Evolutionary conservation across 768 basidiomycete species (phyloP).

Genomic region (Suillus clintonianus): DNA sequence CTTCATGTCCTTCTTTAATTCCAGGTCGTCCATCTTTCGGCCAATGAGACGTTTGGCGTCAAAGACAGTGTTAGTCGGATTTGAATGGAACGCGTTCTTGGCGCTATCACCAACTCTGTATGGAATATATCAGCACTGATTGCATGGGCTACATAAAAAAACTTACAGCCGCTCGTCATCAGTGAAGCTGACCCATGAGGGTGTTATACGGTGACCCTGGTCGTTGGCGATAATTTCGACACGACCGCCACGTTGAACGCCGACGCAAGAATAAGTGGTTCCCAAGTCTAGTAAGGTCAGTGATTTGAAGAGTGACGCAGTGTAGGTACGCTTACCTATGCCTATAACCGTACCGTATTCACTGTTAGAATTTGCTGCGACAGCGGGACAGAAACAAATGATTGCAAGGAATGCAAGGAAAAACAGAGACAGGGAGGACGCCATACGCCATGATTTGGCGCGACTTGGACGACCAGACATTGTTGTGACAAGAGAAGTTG

Average conservation of each 20-base stretch:
- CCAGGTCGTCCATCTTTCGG: slow-evolving; percentile 78
- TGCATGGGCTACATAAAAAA: not conserved
- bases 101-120: slow-evolving; percentile 85
- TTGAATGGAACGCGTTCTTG: slow-evolving; percentile 92
- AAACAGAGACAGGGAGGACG: slow-evolving; percentile 60
- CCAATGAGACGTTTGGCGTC: slow-evolving; percentile 97
- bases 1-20: slow-evolving; percentile 81
- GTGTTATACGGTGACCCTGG: slow-evolving; percentile 87
- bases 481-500: not conserved
- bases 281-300: slow-evolving; percentile 67
- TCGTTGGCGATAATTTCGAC: slow-evolving; percentile 92
- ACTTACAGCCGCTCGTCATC: slow-evolving; percentile 72
- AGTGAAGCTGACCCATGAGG: slow-evolving; percentile 82
- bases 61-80: slow-evolving; percentile 93
- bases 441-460: slow-evolving; percentile 54
- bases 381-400: slow-evolving; percentile 68
- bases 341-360: slow-evolving; percentile 94
- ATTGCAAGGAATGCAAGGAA: slow-evolving; percentile 70
- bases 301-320: not conserved
- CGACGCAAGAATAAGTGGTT: slow-evolving; percentile 97
- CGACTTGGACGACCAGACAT: slow-evolving; percentile 48
- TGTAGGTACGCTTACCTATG: slow-evolving; percentile 61
- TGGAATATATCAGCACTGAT: not conserved
- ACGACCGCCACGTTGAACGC: slow-evolving; percentile 82
- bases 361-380: slow-evolving; percentile 51